phyloP scores from a whole-genome alignment of 805 yeast species.

The Yarrowia porcina region DNA sequence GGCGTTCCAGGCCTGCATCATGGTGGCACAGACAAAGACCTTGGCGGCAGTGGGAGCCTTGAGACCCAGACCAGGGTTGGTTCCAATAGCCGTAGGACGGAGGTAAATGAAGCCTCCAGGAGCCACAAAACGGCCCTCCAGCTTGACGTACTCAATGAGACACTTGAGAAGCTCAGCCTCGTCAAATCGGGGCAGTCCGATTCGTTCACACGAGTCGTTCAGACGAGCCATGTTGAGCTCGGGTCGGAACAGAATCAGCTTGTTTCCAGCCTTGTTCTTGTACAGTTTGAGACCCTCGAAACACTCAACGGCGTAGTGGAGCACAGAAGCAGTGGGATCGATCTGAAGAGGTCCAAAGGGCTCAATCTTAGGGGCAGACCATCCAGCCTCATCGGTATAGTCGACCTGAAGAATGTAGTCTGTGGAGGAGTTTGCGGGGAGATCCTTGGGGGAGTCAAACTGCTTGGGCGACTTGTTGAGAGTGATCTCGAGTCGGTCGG shows the following conservation, averaged over 20 bases:
- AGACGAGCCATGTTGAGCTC: slow-evolving; percentile 88
- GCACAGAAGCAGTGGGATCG: slow-evolving; percentile 87
- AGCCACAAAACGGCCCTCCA: slow-evolving; percentile 80
- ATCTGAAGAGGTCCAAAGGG: slow-evolving; percentile 75
- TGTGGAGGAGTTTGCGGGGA: slow-evolving; percentile 70
- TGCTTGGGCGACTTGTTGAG: slow-evolving; percentile 49
- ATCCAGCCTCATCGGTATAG: slow-evolving; percentile 74
- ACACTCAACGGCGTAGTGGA: slow-evolving; percentile 92
- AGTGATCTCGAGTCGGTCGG: slow-evolving; percentile 51
- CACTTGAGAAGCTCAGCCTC: slow-evolving; percentile 69
- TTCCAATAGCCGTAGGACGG: slow-evolving; percentile 95
- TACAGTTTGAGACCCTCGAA: slow-evolving; percentile 97
- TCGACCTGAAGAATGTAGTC: slow-evolving; percentile 84
- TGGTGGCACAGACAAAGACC: slow-evolving; percentile 67
- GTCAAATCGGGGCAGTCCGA: slow-evolving; percentile 85
- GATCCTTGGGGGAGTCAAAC: slow-evolving; percentile 58
- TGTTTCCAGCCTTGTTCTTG: slow-evolving; percentile 48
- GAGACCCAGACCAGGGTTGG: slow-evolving; percentile 85
- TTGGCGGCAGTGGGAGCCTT: slow-evolving; percentile 79
- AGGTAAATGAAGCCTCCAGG: slow-evolving; percentile 86
- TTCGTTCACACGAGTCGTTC: slow-evolving; percentile 84
- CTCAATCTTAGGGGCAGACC: slow-evolving; percentile 81
- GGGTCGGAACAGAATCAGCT: slow-evolving; percentile 82
- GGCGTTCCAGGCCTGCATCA: slow-evolving; percentile 41
- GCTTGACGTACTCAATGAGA: slow-evolving; percentile 68